These are phyloP conservation scores for Geotrichum bryndzae DNA, from an alignment of 1,139 yeast species.

Conservation along the genomic window DNA sequence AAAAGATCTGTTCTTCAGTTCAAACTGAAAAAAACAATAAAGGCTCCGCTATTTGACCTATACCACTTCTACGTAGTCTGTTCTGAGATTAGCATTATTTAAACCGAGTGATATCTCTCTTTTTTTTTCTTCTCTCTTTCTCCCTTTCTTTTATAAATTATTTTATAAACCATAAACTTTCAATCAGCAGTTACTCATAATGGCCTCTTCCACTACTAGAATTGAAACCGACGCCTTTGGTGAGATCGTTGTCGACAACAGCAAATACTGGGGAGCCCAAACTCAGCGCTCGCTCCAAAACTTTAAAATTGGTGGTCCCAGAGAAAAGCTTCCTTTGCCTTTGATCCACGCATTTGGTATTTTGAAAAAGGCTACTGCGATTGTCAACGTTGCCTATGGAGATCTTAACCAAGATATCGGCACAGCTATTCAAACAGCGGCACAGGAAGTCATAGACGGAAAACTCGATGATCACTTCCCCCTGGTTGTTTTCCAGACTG, in stretches of 20 bases:
- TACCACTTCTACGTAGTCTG: neutral
- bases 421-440: slow-evolving; percentile 86
- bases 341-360: slow-evolving; percentile 87
- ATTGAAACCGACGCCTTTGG: slow-evolving; percentile 95
- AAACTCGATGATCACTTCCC: slow-evolving; percentile 92
- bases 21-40: neutral
- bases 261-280: slow-evolving; percentile 96
- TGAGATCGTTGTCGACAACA: slow-evolving; percentile 78
- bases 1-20: neutral
- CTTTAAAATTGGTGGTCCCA: slow-evolving; percentile 90
- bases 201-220: slow-evolving; percentile 39
- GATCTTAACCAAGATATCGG: slow-evolving; percentile 75
- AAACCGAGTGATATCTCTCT: neutral
- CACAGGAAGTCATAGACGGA: slow-evolving; percentile 90
- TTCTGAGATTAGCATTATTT: neutral
- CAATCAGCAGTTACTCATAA: neutral
- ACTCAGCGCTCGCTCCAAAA: slow-evolving; percentile 83
- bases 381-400: slow-evolving; percentile 79
- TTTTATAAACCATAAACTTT: neutral
- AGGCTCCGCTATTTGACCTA: neutral
- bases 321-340: slow-evolving; percentile 89
- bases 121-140: neutral
- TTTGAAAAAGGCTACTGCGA: slow-evolving; percentile 90
- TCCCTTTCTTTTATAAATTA: neutral
- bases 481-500: slow-evolving; percentile 95